Evolutionary conservation across 371 early-diverging fungal genomes (phyloP), one percentile per base, ranked within the genome.

Genomic region (Syncephalastrum racemosum): DNA sequence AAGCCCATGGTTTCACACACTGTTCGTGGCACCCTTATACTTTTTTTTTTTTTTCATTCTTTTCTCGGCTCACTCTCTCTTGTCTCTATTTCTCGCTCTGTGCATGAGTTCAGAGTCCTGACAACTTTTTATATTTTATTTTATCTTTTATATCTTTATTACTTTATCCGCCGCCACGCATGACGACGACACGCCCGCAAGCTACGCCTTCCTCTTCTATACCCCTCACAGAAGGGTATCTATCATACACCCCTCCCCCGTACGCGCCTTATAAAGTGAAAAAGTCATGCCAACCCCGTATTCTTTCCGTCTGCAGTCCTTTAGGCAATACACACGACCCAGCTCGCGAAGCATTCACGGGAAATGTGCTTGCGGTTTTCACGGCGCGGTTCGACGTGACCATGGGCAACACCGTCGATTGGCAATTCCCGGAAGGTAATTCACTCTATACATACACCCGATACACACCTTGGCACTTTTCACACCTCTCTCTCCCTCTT

Each of bases 351-450:
- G 15, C 22, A 50, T 31, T 50, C 20, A 15, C 46, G 6, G 22
- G 43, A 12, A 72, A 77, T 46, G 53, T 84, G 18, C 69, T 72
- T 42, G 84, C 82, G 45, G 70, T 84, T 14, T 86, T 83, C 59
- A 64, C 83, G 13, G 75, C 68, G 46, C 71, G 80, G 22, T 86
- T 86, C 53, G 83, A 86, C 62, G 74, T 77, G 10, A 68, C 73
- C 14, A 68, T 58, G 42, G 86, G 86, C 36, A 86, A 86, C 60
- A 63, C 76, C 1, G 63, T 86, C 31, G 83, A 79, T 48, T 86
- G 86, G 84, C 82, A 82, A 50, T 72, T 74, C 46, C 82, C 82
- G 4, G 36, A 59, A 54, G 77, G 82, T 76, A 60, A 47, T 31
- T 15, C 19, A 25, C n/a, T 46, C 20, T 51, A 40, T 15, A 39